Percentiles rank a stretch among this genome's conserved stretches.
phyloP scores from a whole-genome alignment of 306 rosid genomes.

The Fragaria nilgerrensis region DNA sequence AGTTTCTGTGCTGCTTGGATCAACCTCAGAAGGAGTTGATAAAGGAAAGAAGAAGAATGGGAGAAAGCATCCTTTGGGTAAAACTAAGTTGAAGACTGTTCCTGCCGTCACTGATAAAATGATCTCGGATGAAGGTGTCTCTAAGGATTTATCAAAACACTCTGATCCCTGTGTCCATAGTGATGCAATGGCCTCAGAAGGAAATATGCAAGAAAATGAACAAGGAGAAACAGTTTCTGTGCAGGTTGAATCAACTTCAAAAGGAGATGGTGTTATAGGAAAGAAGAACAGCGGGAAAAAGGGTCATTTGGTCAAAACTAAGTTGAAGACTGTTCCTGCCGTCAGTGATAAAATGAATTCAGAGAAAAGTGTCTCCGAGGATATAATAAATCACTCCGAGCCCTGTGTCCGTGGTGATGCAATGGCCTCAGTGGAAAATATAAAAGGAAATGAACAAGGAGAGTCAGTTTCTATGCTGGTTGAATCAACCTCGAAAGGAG shows the following conservation, averaged over 20 bases:
- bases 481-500: conserved; percentile 36
- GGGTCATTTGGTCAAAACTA: not conserved
- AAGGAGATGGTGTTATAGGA: not conserved
- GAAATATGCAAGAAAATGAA: conserved; percentile 21
- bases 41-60: not conserved
- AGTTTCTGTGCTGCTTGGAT: conserved; percentile 7
- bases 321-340: not conserved
- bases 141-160: not conserved
- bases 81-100: not conserved
- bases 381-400: not conserved
- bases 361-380: not conserved
- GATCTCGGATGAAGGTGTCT: not conserved
- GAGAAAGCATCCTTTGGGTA: not conserved
- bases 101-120: not conserved
- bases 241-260: not conserved
- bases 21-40: not conserved
- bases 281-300: not conserved
- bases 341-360: not conserved
- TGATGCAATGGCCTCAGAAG: not conserved
- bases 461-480: conserved; percentile 9
- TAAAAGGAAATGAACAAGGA: conserved; percentile 30
- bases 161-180: not conserved
- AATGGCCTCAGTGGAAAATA: not conserved
- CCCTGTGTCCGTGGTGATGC: not conserved
- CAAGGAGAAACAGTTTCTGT: conserved; percentile 17